Conservation (phyloP, 495 filamentous ascomycete genomes). For the Poronia punctata region DNA sequence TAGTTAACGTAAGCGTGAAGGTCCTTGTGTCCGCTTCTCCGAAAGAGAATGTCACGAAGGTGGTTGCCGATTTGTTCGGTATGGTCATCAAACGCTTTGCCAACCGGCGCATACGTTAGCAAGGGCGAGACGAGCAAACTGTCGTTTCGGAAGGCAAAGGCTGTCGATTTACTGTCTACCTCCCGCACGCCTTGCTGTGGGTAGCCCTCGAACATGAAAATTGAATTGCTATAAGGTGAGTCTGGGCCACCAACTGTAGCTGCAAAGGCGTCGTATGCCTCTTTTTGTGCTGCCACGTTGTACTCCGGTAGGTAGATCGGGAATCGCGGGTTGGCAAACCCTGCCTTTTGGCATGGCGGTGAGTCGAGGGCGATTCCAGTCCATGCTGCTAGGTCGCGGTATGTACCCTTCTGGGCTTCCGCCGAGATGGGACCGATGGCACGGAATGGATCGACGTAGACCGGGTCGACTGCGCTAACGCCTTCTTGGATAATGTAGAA, state of each 20-base stretch:
- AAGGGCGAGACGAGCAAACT: constrained; percentile 40
- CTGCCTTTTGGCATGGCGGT: constrained; percentile 40
- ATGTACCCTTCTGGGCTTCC: constrained; percentile 26
- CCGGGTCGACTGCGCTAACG: constrained; percentile 29
- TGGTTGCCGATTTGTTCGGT: constrained; percentile 28
- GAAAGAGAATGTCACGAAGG: constrained; percentile 36
- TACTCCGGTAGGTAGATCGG: constrained; percentile 41
- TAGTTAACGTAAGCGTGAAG: constrained; percentile 30
- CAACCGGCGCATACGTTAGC: constrained; percentile 31
- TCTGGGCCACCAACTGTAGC: constrained; percentile 4
- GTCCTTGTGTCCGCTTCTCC: constrained; percentile 21
- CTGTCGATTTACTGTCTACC: constrained; percentile 20
- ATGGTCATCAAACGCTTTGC: constrained; percentile 23
- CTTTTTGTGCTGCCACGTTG: constrained; percentile 36
- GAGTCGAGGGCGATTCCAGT: constrained; percentile 29
- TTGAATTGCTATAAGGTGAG: constrained; percentile 32
- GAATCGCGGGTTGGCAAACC: constrained; percentile 42
- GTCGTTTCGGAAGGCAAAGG: constrained; percentile 29
- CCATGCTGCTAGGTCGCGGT: constrained; percentile 40
- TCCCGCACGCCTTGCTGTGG: constrained; percentile 38
- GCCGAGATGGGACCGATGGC: constrained; percentile 36
- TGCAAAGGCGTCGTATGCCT: constrained; percentile 36
- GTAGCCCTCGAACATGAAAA: constrained; percentile 47
- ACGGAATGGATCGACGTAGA: constrained; percentile 40
- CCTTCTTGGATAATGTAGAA: constrained; percentile 49